Evolutionary conservation across 2,329 filamentous ascomycete species (phyloP).

Genomic region (Zasmidium angulare): DNA sequence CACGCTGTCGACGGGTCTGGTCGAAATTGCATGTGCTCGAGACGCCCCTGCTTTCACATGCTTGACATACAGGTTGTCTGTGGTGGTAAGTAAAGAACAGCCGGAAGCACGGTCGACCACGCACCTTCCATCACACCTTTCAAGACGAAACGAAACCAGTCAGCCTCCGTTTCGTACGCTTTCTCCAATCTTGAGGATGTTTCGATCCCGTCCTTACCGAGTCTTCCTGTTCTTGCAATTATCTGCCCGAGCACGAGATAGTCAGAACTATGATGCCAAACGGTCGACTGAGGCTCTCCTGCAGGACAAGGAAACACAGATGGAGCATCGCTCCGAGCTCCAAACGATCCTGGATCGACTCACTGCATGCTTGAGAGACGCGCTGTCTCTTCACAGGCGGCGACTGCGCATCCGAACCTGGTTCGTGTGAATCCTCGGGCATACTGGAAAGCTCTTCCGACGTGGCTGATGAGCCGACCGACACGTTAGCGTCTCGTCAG

Average conservation of each 20-base stretch:
- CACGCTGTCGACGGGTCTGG: constrained; percentile 20
- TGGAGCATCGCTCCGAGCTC: not conserved
- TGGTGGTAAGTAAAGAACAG: not conserved
- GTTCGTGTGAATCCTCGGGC: not conserved
- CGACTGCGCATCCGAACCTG: constrained; percentile 3
- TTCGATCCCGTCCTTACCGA: constrained; percentile 25
- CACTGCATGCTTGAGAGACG: constrained; percentile 17
- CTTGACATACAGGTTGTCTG: constrained; percentile 21
- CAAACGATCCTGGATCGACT: not conserved
- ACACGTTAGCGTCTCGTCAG: not conserved
- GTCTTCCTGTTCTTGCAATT: constrained; percentile 28
- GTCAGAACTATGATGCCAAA: not conserved
- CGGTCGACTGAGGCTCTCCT: not conserved
- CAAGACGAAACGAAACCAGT: no score
- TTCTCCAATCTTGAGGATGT: no score
- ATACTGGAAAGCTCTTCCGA: not conserved
- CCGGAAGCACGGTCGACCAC: not conserved
- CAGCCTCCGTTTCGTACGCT: no score
- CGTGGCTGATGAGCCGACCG: not conserved
- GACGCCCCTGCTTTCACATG: constrained; percentile 24
- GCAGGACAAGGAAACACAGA: not conserved
- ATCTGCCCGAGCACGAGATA: not conserved
- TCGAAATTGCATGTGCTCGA: constrained; percentile 20
- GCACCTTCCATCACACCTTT: not conserved
- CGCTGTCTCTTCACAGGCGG: constrained; percentile 19